Evolutionary conservation across 208 protist genomes (phyloP).

Genomic region (Crithidia fasciculata): DNA sequence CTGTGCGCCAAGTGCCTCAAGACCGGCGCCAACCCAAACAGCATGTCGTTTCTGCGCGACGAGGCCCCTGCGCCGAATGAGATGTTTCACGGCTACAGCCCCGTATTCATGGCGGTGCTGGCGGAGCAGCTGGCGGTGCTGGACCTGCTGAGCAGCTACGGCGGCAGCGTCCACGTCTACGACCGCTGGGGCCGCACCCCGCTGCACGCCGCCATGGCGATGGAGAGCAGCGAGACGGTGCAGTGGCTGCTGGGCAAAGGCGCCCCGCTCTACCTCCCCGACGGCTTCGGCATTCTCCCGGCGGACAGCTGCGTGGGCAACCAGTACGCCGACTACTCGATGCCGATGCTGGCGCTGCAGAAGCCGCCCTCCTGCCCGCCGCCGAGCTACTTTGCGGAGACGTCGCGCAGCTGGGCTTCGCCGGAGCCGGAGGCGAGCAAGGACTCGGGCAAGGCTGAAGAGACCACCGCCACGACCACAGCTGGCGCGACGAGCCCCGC

Average conservation of each 20-base stretch:
- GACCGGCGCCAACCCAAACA: constrained; percentile 86
- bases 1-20: constrained; percentile 75
- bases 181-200: constrained; percentile 90
- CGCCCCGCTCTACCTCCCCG: constrained; percentile 73
- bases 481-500: neutral
- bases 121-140: constrained; percentile 76
- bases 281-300: constrained; percentile 54
- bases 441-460: constrained; percentile 15
- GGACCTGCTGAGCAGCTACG: constrained; percentile 61
- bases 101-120: constrained; percentile 85
- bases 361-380: constrained; percentile 36
- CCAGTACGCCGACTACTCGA: constrained; percentile 57
- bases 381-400: constrained; percentile 35
- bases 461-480: neutral
- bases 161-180: constrained; percentile 83
- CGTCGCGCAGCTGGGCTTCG: constrained; percentile 13
- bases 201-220: constrained; percentile 80
- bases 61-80: constrained; percentile 56
- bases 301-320: constrained; percentile 48
- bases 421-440: constrained; percentile 18
- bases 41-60: constrained; percentile 80
- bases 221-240: constrained; percentile 70
- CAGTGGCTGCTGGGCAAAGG: constrained; percentile 81
- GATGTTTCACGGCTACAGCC: constrained; percentile 91
- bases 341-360: constrained; percentile 63